phyloP scores from a whole-genome alignment of 495 filamentous ascomycete species.

The Neurospora hispaniola region DNA sequence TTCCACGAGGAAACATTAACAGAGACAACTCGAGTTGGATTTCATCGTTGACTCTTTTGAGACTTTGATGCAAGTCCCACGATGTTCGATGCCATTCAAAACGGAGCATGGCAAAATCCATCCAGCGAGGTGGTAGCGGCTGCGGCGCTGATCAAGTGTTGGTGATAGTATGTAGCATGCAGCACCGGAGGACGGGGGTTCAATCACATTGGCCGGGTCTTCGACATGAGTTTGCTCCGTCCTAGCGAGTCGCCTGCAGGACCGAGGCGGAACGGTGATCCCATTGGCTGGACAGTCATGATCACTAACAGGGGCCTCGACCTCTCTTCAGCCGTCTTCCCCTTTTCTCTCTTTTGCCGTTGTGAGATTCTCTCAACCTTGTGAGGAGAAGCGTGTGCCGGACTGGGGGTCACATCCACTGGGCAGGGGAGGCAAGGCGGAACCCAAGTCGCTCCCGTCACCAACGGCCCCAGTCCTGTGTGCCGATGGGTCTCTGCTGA shows the following conservation, averaged over 20 bases:
- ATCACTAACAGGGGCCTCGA: conserved; percentile 20
- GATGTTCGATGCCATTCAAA: background rate
- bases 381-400: conserved; percentile 4
- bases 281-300: conserved; percentile 15
- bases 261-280: conserved; percentile 13
- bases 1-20: background rate
- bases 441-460: background rate
- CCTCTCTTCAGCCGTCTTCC: conserved; percentile 9
- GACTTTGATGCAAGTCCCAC: background rate
- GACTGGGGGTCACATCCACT: background rate
- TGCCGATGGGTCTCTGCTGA: conserved; percentile 1
- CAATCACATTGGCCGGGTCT: conserved; percentile 13
- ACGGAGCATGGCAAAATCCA: background rate
- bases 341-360: conserved; percentile 11
- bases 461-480: conserved; percentile 2
- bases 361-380: conserved; percentile 9
- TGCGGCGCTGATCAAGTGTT: background rate
- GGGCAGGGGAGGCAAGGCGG: background rate
- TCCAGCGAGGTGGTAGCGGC: background rate
- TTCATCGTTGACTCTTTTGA: background rate
- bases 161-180: conserved; percentile 7
- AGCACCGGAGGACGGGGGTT: background rate
- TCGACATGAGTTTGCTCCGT: conserved; percentile 14
- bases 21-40: background rate
- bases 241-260: conserved; percentile 20